Evolutionary conservation across 139 green algal genomes (phyloP), one percentile per base, ranked within the genome.

Genomic region (Haematococcus lacustris): DNA sequence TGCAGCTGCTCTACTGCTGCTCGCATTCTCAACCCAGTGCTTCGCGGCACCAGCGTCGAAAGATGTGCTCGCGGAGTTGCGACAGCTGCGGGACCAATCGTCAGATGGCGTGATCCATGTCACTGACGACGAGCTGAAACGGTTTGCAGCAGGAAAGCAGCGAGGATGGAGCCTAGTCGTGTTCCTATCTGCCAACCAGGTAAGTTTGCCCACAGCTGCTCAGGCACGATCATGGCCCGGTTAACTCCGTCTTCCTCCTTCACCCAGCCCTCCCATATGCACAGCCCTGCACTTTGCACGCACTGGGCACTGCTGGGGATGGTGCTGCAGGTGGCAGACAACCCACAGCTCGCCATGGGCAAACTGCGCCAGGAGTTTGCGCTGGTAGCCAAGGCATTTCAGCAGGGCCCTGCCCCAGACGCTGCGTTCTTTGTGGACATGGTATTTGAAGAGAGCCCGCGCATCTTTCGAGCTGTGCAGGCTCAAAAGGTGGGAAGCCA

Each of bases 381-480:
- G 63, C 38, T 69, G n/a, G 35, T 26, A n/a, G 23, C 30, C 4
- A 50, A 69, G 32, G 63, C 63, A 25, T 33, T 33, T 4, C 34
- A 33, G 63, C 13, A 35, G 13, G 63, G 63, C 4, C 63, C 63
- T 32, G 35, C 21, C 3, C 63, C 63, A 69, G 63, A 69, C 35
- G 34, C 34, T 3, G 63, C 63, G 30, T 69, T 69, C 35, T 69
- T 69, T n/a, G 63, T 69, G 5, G 63, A 69, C 3, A 51, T 69
- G 35, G 2, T 51, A 37, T 69, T 69, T 51, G 63, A 69, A 37
- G 63, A 69, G 63, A 34, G 25, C 38, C 63, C 63, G 34, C 4
- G 63, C 37, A 51, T 69, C 63, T 69, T 69, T 30, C 63, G 30
- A 9, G 34, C 37, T 3, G 37, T 69, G 35, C 13, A 51, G 6